phyloP scores from a whole-genome alignment of 805 yeast genomes.

The Saccharomycopsis fibuligera region DNA sequence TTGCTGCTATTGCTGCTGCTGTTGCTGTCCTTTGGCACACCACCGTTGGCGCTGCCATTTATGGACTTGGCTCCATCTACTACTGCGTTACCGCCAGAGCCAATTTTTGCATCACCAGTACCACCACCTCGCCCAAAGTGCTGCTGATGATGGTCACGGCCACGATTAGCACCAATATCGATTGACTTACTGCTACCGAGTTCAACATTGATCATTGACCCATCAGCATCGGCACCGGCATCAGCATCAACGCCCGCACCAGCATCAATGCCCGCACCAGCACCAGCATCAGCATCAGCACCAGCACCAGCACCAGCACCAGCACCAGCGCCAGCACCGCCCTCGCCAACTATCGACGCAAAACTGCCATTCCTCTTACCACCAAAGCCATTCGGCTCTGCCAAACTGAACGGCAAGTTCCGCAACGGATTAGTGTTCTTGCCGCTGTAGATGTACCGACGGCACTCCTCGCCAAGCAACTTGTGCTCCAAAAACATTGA shows the following conservation, averaged over 20 bases:
- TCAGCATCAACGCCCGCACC: not conserved
- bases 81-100: not conserved
- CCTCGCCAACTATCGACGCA: not conserved
- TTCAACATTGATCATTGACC: not conserved
- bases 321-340: not conserved
- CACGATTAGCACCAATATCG: not conserved
- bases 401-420: slow-evolving; percentile 8
- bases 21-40: not conserved
- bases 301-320: not conserved
- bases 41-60: not conserved
- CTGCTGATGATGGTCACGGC: not conserved
- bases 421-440: slow-evolving; percentile 7
- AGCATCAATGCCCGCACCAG: not conserved
- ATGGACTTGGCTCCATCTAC: not conserved
- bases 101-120: not conserved
- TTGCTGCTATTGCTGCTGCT: not conserved
- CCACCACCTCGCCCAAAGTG: not conserved
- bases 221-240: not conserved
- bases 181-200: not conserved
- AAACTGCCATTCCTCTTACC: slow-evolving; percentile 1
- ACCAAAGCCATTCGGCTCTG: not conserved
- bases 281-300: not conserved
- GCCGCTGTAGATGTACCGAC: slow-evolving; percentile 37
- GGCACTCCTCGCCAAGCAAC: slow-evolving; percentile 75
- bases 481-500: slow-evolving; percentile 59